These are phyloP conservation scores for Mycena capillaripes DNA, from an alignment of 768 basidiomycete species.

Conservation along the genomic window DNA sequence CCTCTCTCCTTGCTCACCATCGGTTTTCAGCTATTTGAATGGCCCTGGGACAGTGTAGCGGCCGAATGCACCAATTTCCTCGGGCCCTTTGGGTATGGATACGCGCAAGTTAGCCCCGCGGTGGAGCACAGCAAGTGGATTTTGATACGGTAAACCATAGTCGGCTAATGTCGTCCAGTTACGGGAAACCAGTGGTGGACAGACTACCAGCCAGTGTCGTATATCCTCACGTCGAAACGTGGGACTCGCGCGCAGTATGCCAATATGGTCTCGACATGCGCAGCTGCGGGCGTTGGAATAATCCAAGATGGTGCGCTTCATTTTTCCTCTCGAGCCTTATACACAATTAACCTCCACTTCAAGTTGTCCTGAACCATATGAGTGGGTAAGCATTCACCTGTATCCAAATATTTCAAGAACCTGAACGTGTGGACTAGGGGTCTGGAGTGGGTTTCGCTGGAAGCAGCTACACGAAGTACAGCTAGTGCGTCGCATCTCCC, in stretches of 20 bases:
- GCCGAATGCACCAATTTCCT: constrained; percentile 58
- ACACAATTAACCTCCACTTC: constrained; percentile 15
- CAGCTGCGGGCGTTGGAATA: constrained; percentile 49
- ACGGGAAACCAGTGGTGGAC: constrained; percentile 62
- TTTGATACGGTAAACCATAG: background rate
- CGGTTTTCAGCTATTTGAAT: constrained; percentile 33
- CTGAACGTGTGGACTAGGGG: constrained; percentile 16
- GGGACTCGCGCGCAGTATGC: constrained; percentile 53
- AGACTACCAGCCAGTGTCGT: constrained; percentile 65
- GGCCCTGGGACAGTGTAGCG: constrained; percentile 50
- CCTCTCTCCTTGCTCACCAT: constrained; percentile 16
- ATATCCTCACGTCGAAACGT: constrained; percentile 58
- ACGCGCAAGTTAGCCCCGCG: constrained; percentile 44
- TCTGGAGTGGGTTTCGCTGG: constrained; percentile 29
- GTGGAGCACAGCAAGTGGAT: constrained; percentile 29
- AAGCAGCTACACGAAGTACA: constrained; percentile 30
- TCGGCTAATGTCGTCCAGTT: constrained; percentile 17
- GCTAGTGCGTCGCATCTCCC: constrained; percentile 18
- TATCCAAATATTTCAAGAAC: constrained; percentile 5
- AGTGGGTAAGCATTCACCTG: constrained; percentile 10
- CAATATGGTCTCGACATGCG: constrained; percentile 52
- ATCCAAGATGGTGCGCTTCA: constrained; percentile 45
- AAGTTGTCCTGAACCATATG: constrained; percentile 34
- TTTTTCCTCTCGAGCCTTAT: background rate
- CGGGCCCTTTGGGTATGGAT: constrained; percentile 60